Conservation (phyloP, 805 yeast species). For the Suhomyces tanzawaensis region DNA sequence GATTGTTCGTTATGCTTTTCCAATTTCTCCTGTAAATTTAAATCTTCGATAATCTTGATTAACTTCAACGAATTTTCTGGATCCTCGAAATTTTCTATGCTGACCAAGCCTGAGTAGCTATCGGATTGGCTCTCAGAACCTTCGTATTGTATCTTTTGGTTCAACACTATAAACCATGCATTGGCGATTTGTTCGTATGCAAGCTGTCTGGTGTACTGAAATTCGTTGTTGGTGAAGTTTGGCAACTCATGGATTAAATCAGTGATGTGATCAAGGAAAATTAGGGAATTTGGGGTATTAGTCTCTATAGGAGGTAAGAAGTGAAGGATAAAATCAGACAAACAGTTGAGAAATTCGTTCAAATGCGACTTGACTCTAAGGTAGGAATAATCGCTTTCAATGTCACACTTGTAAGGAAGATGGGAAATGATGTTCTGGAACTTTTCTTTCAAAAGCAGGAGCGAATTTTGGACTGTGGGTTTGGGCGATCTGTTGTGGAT, state of each 20-base stretch:
- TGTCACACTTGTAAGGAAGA: slow-evolving; percentile 76
- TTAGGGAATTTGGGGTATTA: slow-evolving; percentile 52
- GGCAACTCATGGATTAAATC: slow-evolving; percentile 63
- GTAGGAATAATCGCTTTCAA: slow-evolving; percentile 71
- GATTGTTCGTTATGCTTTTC: slow-evolving; percentile 45
- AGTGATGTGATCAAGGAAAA: slow-evolving; percentile 62
- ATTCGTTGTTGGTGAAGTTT: slow-evolving; percentile 56
- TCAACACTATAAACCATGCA: slow-evolving; percentile 53
- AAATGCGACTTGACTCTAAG: slow-evolving; percentile 66
- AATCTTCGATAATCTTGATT: slow-evolving; percentile 31
- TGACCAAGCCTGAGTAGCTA: slow-evolving; percentile 3
- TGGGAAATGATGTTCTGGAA: slow-evolving; percentile 43
- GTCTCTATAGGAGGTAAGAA: slow-evolving; percentile 70
- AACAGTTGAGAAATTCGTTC: slow-evolving; percentile 64
- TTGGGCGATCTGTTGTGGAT: slow-evolving; percentile 54
- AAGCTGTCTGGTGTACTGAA: slow-evolving; percentile 47
- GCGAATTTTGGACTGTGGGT: slow-evolving; percentile 52
- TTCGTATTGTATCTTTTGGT: slow-evolving; percentile 18
- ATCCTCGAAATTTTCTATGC: slow-evolving; percentile 3
- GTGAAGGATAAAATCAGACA: slow-evolving; percentile 71
- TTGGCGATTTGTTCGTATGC: slow-evolving; percentile 62
- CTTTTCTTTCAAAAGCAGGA: slow-evolving; percentile 48
- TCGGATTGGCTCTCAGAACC: slow-evolving; percentile 11
- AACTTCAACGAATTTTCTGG: slow-evolving; percentile 20
- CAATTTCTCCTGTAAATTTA: slow-evolving; percentile 42